These are phyloP conservation scores for Colletotrichum camelliae DNA, from an alignment of 2,329 filamentous ascomycete genomes.

Conservation along the genomic window DNA sequence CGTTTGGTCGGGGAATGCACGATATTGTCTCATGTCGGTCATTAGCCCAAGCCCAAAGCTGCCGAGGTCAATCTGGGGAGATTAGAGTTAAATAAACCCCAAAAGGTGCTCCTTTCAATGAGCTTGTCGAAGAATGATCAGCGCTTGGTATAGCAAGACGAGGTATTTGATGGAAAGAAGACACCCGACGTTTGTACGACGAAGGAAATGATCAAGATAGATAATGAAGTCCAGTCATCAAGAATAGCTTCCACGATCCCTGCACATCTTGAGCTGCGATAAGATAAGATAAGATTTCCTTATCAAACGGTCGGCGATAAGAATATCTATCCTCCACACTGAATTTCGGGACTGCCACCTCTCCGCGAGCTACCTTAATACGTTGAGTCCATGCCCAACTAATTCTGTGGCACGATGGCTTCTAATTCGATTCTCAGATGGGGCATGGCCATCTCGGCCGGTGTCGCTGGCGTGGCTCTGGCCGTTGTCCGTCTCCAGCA, in stretches of 20 bases:
- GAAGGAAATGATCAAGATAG: neutral
- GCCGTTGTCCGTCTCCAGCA: conserved; percentile 30
- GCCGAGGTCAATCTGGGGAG: neutral
- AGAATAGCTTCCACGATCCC: neutral
- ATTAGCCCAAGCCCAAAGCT: neutral
- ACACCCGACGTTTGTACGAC: neutral
- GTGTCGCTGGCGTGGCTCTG: conserved; percentile 31
- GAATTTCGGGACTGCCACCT: neutral
- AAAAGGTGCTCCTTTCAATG: neutral
- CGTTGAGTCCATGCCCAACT: neutral
- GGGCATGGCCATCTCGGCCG: conserved; percentile 32
- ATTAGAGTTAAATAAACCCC: neutral
- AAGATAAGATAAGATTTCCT: conserved; percentile 11
- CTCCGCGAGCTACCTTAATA: neutral
- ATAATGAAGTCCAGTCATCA: neutral
- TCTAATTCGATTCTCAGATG: conserved; percentile 8
- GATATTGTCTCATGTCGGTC: neutral
- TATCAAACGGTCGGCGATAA: conserved; percentile 11
- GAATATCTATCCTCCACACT: conserved; percentile 5
- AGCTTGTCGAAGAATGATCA: neutral
- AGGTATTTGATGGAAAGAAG: neutral
- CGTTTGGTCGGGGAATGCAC: neutral
- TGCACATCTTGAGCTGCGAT: neutral
- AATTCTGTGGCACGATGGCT: neutral
- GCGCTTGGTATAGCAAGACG: neutral